A percentile compares a stretch with the other conserved stretches of the same genome.
phyloP scores from a whole-genome alignment of 768 basidiomycete genomes.

The Boletus rubescentipes region DNA sequence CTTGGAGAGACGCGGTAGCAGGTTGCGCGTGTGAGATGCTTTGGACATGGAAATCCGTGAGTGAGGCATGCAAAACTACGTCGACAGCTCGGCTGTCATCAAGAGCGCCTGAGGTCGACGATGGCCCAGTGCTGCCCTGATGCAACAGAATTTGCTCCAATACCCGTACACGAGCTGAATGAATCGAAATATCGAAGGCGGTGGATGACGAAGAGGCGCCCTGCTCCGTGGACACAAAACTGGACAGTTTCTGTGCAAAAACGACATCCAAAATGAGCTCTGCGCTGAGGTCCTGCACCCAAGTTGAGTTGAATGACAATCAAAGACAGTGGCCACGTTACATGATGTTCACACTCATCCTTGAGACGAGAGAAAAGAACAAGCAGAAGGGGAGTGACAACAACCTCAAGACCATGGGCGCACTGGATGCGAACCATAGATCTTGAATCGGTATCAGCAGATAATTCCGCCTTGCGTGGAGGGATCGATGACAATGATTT shows the following conservation, averaged over 20 bases:
- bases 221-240: slow-evolving; percentile 27
- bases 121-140: not conserved
- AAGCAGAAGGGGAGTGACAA: slow-evolving; percentile 57
- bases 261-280: slow-evolving; percentile 43
- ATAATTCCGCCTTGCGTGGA: slow-evolving; percentile 4
- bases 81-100: slow-evolving; percentile 14
- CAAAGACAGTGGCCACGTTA: slow-evolving; percentile 29
- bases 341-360: slow-evolving; percentile 46
- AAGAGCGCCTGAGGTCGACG: not conserved
- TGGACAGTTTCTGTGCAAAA: slow-evolving; percentile 40
- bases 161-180: slow-evolving; percentile 40
- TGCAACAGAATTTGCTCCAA: slow-evolving; percentile 44
- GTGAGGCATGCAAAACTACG: slow-evolving; percentile 15
- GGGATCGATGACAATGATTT: slow-evolving; percentile 1
- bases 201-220: slow-evolving; percentile 16
- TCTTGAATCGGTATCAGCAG: not conserved
- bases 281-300: slow-evolving; percentile 34
- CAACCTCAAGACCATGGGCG: slow-evolving; percentile 38
- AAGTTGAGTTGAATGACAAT: slow-evolving; percentile 6
- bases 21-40: not conserved
- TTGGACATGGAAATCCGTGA: slow-evolving; percentile 20
- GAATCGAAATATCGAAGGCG: slow-evolving; percentile 44
- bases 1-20: not conserved
- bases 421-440: slow-evolving; percentile 39
- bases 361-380: slow-evolving; percentile 44